Evolutionary conservation across 1,284 basidiomycete species (phyloP).

Genomic region (Leccinum pseudoinsigne): DNA sequence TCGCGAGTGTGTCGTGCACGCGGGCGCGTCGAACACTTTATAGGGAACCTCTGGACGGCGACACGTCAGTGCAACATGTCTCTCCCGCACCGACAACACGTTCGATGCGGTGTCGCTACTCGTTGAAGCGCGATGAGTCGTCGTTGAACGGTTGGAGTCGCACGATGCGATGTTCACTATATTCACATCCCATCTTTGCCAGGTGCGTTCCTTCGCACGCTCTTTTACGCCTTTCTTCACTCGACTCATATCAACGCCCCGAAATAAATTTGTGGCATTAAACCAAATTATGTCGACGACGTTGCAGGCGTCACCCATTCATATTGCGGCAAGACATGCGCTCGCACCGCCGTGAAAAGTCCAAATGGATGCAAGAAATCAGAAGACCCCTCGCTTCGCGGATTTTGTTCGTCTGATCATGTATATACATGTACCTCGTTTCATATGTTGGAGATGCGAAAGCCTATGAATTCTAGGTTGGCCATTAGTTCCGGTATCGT

Average conservation of each 20-base stretch:
- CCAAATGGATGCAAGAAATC: constrained; percentile 45
- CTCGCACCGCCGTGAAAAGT: constrained; percentile 38
- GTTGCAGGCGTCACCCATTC: constrained; percentile 54
- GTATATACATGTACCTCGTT: constrained; percentile 41
- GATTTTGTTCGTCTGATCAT: constrained; percentile 58
- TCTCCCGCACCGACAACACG: constrained; percentile 22
- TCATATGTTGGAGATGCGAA: constrained; percentile 9
- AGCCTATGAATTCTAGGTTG: constrained; percentile 38
- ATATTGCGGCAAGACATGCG: constrained; percentile 62
- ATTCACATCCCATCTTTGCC: constrained; percentile 26
- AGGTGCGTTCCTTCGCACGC: constrained; percentile 25
- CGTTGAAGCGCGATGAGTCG: constrained; percentile 17
- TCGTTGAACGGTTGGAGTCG: constrained; percentile 14
- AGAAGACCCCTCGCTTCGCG: constrained; percentile 46
- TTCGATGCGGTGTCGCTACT: constrained; percentile 17
- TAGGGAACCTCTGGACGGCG: constrained; percentile 11
- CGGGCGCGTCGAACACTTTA: constrained; percentile 17
- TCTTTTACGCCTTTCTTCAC: constrained; percentile 13
- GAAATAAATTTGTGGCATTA: constrained; percentile 53
- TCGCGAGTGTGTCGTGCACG: background rate
- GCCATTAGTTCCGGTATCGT: constrained; percentile 48
- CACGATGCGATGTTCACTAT: constrained; percentile 1
- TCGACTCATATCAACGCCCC: constrained; percentile 6
- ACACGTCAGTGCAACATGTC: constrained; percentile 21
- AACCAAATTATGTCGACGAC: constrained; percentile 53